These are phyloP conservation scores for Thalassiosira mediterranea DNA, from an alignment of 352 stramenopile species.

Conservation along the genomic window DNA sequence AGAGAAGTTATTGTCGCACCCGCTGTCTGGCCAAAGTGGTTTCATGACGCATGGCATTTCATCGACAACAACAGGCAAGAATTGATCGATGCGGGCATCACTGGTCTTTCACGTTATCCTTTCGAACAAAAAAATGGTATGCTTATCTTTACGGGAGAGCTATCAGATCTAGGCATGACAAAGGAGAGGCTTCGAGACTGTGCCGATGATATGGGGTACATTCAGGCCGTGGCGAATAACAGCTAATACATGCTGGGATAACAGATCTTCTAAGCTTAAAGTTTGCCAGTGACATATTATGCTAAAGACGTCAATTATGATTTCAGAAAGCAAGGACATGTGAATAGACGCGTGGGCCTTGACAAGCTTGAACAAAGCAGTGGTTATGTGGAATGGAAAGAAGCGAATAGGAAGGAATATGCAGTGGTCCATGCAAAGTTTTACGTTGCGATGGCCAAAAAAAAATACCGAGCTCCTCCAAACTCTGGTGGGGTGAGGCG, in stretches of 20 bases:
- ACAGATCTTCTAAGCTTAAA: not conserved
- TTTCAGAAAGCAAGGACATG: conserved; percentile 38
- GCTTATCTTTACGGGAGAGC: too few relatives aligned
- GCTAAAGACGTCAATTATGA: conserved; percentile 46
- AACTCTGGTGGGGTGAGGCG: not conserved
- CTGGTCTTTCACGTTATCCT: too few relatives aligned
- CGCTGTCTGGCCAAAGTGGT: too few relatives aligned
- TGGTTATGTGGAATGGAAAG: conserved; percentile 28
- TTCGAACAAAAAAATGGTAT: too few relatives aligned
- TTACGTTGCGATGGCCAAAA: conserved; percentile 33
- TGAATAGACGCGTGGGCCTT: conserved; percentile 36
- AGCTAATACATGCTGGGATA: not conserved
- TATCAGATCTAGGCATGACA: too few relatives aligned
- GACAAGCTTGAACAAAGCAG: conserved; percentile 39
- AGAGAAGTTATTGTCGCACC: too few relatives aligned
- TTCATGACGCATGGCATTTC: too few relatives aligned
- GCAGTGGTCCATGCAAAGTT: conserved; percentile 47
- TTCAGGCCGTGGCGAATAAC: not conserved
- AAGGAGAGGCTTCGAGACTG: too few relatives aligned
- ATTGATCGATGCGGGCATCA: too few relatives aligned
- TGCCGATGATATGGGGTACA: conserved; percentile 1
- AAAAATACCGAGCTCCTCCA: conserved; percentile 13
- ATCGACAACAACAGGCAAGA: too few relatives aligned
- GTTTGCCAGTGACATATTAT: conserved; percentile 39
- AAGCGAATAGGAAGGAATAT: conserved; percentile 41